Evolutionary conservation across 2,329 filamentous ascomycete species (phyloP).

Genomic region (Periconia macrospinosa): DNA sequence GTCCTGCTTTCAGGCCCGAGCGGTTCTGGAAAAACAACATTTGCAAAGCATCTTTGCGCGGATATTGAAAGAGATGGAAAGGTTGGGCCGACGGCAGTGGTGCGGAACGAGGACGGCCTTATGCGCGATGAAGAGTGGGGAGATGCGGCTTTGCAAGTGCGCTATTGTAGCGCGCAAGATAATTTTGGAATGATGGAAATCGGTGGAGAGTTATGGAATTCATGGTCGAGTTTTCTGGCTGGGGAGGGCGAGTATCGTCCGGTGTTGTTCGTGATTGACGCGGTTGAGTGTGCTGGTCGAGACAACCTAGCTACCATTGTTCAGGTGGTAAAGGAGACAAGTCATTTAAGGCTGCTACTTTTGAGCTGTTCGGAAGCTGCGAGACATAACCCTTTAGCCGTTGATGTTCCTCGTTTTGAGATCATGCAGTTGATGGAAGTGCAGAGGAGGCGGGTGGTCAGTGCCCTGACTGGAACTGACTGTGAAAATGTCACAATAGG

Average conservation of each 20-base stretch:
- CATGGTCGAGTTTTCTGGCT: not conserved
- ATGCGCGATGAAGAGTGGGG: conserved; percentile 1
- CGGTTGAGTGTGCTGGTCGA: not conserved
- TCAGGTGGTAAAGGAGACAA: not conserved
- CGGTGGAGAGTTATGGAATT: too few species aligned
- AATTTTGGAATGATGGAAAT: too few species aligned
- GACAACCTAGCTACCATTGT: not conserved
- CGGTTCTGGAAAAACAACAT: conserved; percentile 1
- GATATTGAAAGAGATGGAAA: too few species aligned
- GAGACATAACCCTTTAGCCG: not conserved
- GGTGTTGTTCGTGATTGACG: not conserved
- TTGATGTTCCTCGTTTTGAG: not conserved
- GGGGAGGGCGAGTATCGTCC: too few species aligned
- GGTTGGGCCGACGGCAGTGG: not conserved
- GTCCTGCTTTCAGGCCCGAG: not conserved
- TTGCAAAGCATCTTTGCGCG: not conserved
- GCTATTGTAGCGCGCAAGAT: not conserved
- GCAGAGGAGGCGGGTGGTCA: not conserved
- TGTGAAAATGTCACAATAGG: not conserved
- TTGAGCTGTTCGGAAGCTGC: not conserved
- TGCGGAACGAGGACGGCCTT: not conserved
- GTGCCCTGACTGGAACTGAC: not conserved
- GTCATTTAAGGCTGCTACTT: not conserved
- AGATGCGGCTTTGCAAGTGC: not conserved
- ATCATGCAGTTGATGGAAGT: not conserved